Base-by-base conservation (phyloP, 495 filamentous ascomycete genomes). In the Tricharina praecox region DNA sequence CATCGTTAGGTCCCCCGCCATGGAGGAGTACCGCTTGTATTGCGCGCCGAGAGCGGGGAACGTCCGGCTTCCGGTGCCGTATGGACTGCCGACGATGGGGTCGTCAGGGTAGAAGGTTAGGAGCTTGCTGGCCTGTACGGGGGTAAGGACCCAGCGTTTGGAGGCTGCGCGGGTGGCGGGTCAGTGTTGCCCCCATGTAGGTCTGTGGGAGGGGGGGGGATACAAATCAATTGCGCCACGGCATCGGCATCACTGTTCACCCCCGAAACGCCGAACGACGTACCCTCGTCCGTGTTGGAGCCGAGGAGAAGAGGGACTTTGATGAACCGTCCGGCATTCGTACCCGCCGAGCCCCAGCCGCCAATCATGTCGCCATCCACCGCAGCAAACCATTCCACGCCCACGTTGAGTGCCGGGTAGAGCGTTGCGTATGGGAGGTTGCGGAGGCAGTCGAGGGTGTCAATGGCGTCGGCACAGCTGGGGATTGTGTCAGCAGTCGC, bases 1-100 rank as follows among this genome's bases (percentile, higher is more conserved):
- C 66, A 79, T 74, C 34, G 60, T 56, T 19, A 66, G 53, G 58
- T 79, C 75, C 3, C 73, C 74, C 5, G 65, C 63, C 45, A 71
- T 72, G 4, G 73, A 71, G 8, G 66, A 63, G 5, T 66, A 66
- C 18, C 75, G 70, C 13, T 71, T 68, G 64, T 66, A 77, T 54
- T 73, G 60, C 3, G 66, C 54, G 0, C 75, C 75, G 25, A 65
- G 50, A 1, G 45, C 43, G 3, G 60, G 62, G 62, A 67, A 67
- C 18, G 65, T 68, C 5, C 50, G 55, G 46, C 53, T 67, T 56
- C 58, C 67, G 16, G 62, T 67, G 32, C 57, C 66, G 60, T 53
- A 71, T 49, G 54, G 61, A 53, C 34, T 71, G 15, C 67, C 68
- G 16, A 67, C 50, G 0, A 58, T 62, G 5, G 70, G 69, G 59